phyloP scores from a whole-genome alignment of 1,284 basidiomycete species.

The Melampsora larici-populina region DNA sequence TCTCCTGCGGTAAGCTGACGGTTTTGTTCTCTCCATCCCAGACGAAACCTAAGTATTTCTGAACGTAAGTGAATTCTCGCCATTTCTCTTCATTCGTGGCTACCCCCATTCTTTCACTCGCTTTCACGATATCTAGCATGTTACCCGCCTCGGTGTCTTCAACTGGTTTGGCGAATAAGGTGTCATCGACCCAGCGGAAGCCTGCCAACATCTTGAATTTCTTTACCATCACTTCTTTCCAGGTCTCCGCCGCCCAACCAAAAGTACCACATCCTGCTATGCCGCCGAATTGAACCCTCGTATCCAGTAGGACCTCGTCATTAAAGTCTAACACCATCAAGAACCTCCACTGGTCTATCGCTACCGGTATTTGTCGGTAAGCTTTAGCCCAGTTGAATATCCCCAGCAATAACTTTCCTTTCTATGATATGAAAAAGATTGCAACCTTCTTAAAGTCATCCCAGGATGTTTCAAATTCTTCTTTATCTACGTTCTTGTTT shows the following conservation, averaged over 20 bases:
- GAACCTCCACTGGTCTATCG: too few species aligned
- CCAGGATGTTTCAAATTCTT: too few species aligned
- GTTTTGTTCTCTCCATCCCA: too few species aligned
- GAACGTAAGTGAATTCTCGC: neutral
- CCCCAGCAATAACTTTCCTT: too few species aligned
- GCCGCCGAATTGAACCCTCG: neutral
- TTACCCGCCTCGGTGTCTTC: neutral
- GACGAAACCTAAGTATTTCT: too few species aligned
- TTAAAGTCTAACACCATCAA: too few species aligned
- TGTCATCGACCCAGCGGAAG: neutral
- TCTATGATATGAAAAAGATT: too few species aligned
- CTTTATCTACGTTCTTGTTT: too few species aligned
- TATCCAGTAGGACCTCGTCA: neutral
- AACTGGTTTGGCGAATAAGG: neutral
- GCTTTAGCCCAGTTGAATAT: too few species aligned
- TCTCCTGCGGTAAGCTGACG: too few species aligned
- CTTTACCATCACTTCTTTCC: neutral
- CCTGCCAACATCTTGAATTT: neutral
- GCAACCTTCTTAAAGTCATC: too few species aligned
- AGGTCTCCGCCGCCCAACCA: neutral
- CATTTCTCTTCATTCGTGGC: neutral
- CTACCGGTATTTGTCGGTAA: too few species aligned
- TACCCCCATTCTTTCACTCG: neutral
- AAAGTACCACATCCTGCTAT: conserved; percentile 1
- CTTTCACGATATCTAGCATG: neutral